These are phyloP conservation scores for Xylaria sp. DNA, from an alignment of 2,329 filamentous ascomycete genomes.

Conservation along the genomic window DNA sequence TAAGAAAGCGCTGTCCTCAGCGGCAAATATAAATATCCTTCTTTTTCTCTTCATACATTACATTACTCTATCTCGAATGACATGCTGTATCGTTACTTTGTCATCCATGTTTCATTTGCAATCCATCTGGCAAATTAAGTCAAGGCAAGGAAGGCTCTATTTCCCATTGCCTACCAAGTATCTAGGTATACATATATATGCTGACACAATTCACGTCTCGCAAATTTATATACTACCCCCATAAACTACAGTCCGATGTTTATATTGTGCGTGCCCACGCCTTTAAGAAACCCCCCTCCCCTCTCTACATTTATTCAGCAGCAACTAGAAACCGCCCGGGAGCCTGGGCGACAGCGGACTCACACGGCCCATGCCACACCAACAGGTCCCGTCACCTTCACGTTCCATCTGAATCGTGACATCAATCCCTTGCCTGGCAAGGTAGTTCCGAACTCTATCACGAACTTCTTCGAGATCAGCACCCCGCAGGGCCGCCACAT, in stretches of 20 bases:
- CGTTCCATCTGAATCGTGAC: constrained; percentile 88
- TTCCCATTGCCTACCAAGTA: not conserved
- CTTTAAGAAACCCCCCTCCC: not conserved
- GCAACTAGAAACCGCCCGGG: constrained; percentile 23
- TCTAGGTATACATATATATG: constrained; percentile 15
- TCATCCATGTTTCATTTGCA: not conserved
- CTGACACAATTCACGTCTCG: constrained; percentile 4
- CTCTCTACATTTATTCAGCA: not conserved
- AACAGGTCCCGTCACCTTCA: constrained; percentile 76
- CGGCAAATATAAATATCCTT: no score
- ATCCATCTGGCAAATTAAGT: not conserved
- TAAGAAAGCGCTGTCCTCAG: no score
- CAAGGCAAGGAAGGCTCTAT: constrained; percentile 8
- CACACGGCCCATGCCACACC: constrained; percentile 62
- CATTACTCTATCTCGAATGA: not conserved
- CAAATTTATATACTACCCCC: constrained; percentile 22
- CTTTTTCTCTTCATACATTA: not conserved
- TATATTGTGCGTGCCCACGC: constrained; percentile 1
- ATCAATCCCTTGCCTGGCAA: constrained; percentile 78
- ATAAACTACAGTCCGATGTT: constrained; percentile 14
- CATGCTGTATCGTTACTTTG: not conserved
- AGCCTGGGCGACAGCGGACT: constrained; percentile 46
- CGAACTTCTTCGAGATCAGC: constrained; percentile 85
- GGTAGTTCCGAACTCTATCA: constrained; percentile 77
- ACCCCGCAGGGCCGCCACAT: constrained; percentile 78